Evolutionary conservation across 78 protist genomes (phyloP), one percentile per base, ranked within the genome.

Genomic region (Dictyostelium discoideum): DNA sequence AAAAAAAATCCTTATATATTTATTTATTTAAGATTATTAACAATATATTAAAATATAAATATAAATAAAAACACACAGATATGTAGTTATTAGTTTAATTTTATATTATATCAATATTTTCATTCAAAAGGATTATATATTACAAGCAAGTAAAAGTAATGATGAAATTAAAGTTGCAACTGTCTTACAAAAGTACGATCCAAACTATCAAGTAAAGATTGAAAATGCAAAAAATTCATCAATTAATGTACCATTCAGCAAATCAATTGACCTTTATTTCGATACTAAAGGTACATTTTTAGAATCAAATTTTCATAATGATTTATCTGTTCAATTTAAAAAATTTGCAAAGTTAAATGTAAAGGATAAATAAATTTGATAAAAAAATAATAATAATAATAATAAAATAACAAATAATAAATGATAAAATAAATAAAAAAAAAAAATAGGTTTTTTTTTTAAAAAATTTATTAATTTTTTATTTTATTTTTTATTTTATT

Each of bases 71-170:
- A 24, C 20, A 14, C 20, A 48, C 10, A 90, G 94, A 63, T 90
- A 90, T 82, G 7, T 42, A 37, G 24, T 90, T 32, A 37, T 90
- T 72, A 72, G 76, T 37, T 72, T 82, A 32, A 77, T 73, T 26
- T 48, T 90, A 37, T 82, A 90, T 72, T 90, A 82, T 82, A 90
- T 90, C 76, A 67, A 84, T 81, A 22, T 72, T 22, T 90, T 65
- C 84, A 82, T 90, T 82, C 94, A 90, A 82, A 88, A 90, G 42
- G 94, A 90, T 46, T 60, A 44, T n/a, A 82, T 90, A 8, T 5
- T 90, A 6, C 57, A 29, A 81, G 94, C 89, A 65, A 18, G 48
- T 14, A 90, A 72, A 37, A 60, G 37, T 11, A 54, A 67, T 16
- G 50, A n/a, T 1, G 67, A 88, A 40, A 32, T 90, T 18, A 42